Evolutionary conservation across 306 rosid species (phyloP), one percentile per base, ranked within the genome.

Genomic region (Trichosanthes cucumerina): DNA sequence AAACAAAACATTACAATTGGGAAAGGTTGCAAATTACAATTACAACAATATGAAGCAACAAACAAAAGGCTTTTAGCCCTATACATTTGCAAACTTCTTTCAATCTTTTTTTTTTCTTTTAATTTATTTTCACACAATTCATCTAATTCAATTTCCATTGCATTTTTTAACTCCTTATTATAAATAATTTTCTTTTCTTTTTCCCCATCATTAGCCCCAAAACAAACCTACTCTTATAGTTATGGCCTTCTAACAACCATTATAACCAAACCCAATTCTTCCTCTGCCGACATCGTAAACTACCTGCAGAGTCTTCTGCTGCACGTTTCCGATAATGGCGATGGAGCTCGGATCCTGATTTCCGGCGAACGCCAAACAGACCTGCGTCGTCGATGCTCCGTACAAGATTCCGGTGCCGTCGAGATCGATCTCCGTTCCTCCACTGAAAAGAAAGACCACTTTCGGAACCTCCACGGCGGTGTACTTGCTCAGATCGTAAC

Each of bases 281-380:
- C 88, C 86, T 41, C 82, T 85, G 12, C 83, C 91, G 50, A 88
- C 81, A 77, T 93, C 97, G 71, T 93, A 91, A 1, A 90, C 88
- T 68, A 93, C 93, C 46, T 87, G 79, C 16, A 88, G 6, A 11
- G 88, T 86, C 39, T 54, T 88, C 70, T 93, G 98, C 44, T 93
- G 98, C 41, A 88, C 90, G 78, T 91, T 93, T 38, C 98, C 98
- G 2, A 89, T 81, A 1, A 93, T 89, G 1, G 89, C 66, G 14
- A 85, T 7, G 18, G 78, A 82, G 0, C 81, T 79, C 1, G 83
- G 93, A 66, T 82, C 90, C 0, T 16, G 24, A 26, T 91, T 93
- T 0, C 84, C 70, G 0, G 98, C 92, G 49, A 93, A 91, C 0
- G 90, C 98, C 62, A 93, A 58, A 36, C 98, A 93, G 19, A 63